Percentiles rank a stretch among this genome's conserved stretches.
These are phyloP conservation scores for Viridothelium virens DNA, from an alignment of 495 filamentous ascomycete genomes.

Conservation along the genomic window DNA sequence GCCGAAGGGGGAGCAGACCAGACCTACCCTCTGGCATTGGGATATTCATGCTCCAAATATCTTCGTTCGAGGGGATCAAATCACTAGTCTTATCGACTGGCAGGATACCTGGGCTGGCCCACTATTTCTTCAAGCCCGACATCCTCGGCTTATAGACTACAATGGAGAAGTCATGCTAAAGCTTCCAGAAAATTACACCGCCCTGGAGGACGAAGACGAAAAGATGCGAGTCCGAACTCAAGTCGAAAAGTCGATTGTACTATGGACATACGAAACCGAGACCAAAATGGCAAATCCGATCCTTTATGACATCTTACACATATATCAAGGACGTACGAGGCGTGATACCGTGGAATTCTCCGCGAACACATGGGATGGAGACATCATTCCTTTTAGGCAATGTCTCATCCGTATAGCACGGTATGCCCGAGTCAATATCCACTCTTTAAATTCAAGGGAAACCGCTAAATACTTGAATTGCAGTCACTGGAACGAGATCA, in stretches of 20 bases:
- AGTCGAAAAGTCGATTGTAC: slow-evolving; percentile 11
- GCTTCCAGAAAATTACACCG: slow-evolving; percentile 7
- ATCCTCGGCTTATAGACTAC: slow-evolving; percentile 15
- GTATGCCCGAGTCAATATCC: slow-evolving; percentile 24
- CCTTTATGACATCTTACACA: slow-evolving; percentile 8
- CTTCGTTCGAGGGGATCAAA: neutral
- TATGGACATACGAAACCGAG: slow-evolving; percentile 10
- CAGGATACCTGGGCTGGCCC: slow-evolving; percentile 4
- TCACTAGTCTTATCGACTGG: slow-evolving; percentile 14
- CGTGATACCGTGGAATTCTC: slow-evolving; percentile 12
- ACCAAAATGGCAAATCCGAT: slow-evolving; percentile 3
- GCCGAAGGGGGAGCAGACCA: slow-evolving; percentile 7
- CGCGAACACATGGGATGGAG: slow-evolving; percentile 14
- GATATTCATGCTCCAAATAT: slow-evolving; percentile 12
- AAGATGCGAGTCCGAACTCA: slow-evolving; percentile 9
- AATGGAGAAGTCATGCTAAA: slow-evolving; percentile 12
- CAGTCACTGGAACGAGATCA: slow-evolving; percentile 32
- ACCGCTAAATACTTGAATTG: slow-evolving; percentile 25
- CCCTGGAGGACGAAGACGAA: slow-evolving; percentile 10
- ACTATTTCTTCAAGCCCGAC: slow-evolving; percentile 16
- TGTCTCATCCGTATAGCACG: slow-evolving; percentile 15
- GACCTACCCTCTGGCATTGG: slow-evolving; percentile 12
- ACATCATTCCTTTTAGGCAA: slow-evolving; percentile 14
- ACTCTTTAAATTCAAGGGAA: slow-evolving; percentile 20
- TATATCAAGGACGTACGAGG: slow-evolving; percentile 9